Evolutionary conservation across 2,329 filamentous ascomycete species (phyloP).

Genomic region (Calonectria naviculata): DNA sequence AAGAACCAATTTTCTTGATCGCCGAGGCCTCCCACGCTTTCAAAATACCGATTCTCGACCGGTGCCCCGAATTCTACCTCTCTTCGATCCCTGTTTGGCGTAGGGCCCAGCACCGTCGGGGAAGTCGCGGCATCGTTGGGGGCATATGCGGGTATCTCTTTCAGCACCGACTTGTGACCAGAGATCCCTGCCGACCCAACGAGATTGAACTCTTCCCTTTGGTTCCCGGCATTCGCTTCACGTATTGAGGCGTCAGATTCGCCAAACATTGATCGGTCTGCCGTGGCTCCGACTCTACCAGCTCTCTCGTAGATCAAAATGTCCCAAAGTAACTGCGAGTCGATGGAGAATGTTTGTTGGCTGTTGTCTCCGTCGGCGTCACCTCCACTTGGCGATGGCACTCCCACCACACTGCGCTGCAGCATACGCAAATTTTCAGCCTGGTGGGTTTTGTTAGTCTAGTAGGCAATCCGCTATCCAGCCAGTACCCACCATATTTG

Average conservation of each 20-base stretch:
- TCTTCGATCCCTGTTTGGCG: not conserved
- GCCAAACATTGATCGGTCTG: constrained; percentile 39
- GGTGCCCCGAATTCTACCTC: not conserved
- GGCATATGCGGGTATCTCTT: constrained; percentile 47
- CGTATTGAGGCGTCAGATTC: constrained; percentile 16
- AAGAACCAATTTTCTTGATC: constrained; percentile 43
- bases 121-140: constrained; percentile 39
- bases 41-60: not conserved
- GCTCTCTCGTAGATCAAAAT: constrained; percentile 50
- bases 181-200: constrained; percentile 52
- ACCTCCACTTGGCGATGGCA: not conserved
- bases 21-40: not conserved
- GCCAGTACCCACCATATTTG: constrained; percentile 35
- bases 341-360: constrained; percentile 41
- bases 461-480: too few species aligned
- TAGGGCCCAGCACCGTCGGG: not conserved
- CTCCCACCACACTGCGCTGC: constrained; percentile 43
- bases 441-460: constrained; percentile 18
- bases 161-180: constrained; percentile 47
- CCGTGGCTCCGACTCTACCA: constrained; percentile 33
- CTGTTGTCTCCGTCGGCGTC: not conserved
- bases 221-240: not conserved
- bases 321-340: constrained; percentile 49
- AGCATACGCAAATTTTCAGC: constrained; percentile 43
- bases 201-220: constrained; percentile 41